Percentiles rank a stretch among this genome's conserved stretches.
phyloP scores from a whole-genome alignment of 805 yeast genomes.

The Candida sonorensis region DNA sequence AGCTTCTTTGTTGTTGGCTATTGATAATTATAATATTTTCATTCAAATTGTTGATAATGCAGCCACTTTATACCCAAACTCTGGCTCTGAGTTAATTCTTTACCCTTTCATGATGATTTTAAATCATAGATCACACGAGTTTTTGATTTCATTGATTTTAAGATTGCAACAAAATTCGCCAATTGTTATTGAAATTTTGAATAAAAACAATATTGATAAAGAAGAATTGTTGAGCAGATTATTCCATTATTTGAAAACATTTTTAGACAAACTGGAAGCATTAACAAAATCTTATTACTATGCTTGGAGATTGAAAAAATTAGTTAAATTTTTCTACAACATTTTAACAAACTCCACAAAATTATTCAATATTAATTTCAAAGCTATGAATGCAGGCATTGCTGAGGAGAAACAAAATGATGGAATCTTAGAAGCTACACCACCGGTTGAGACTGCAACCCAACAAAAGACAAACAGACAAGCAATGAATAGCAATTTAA shows the following conservation, averaged over 20 bases:
- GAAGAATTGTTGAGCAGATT: conserved; percentile 27
- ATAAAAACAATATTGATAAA: conserved; percentile 27
- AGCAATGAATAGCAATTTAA: no score
- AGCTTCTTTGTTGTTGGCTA: conserved; percentile 27
- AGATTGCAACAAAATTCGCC: conserved; percentile 36
- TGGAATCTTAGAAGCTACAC: conserved; percentile 7
- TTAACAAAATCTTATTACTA: conserved; percentile 36
- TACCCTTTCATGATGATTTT: conserved; percentile 44
- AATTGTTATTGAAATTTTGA: conserved; percentile 26
- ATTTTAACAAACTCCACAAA: conserved; percentile 29
- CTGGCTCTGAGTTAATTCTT: conserved; percentile 39
- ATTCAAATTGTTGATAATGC: conserved; percentile 26
- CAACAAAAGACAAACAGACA: no score
- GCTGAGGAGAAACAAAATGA: conserved; percentile 8
- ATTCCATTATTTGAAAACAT: conserved; percentile 28
- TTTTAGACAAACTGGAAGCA: conserved; percentile 28
- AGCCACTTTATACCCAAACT: conserved; percentile 22
- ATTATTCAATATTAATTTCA: conserved; percentile 27
- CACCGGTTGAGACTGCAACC: conserved; percentile 2
- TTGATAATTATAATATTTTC: conserved; percentile 32
- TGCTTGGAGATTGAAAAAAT: conserved; percentile 38
- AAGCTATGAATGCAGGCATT: conserved; percentile 18
- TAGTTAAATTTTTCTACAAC: conserved; percentile 33
- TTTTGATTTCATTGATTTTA: conserved; percentile 47
- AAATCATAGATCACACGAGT: conserved; percentile 52